phyloP scores from a whole-genome alignment of 1,139 yeast species.

The Scheffersomyces stambukii region DNA sequence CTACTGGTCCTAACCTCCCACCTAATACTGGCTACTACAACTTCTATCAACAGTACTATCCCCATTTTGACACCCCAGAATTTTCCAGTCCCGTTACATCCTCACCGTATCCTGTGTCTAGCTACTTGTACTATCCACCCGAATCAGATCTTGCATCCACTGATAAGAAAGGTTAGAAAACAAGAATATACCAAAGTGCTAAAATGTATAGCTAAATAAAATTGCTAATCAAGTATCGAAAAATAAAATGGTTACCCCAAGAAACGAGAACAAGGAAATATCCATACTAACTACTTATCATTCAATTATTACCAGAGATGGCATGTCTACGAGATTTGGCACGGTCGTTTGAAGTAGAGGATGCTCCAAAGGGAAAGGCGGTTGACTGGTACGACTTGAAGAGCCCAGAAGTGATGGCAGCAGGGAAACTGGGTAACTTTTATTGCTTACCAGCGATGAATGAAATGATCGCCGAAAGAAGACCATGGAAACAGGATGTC shows the following conservation, averaged over 20 bases:
- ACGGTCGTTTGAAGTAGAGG: conserved; percentile 3
- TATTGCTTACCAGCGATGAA: conserved; percentile 11
- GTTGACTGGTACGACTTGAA: background rate
- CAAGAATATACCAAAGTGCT: conserved; percentile 1
- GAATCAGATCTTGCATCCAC: conserved; percentile 10
- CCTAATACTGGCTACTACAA: conserved; percentile 13
- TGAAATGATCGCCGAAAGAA: conserved; percentile 10
- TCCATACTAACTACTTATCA: too few relatives aligned
- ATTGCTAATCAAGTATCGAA: background rate
- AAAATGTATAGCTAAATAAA: background rate
- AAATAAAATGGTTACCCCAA: too few relatives aligned
- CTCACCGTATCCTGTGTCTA: conserved; percentile 10
- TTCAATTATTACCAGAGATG: conserved; percentile 4
- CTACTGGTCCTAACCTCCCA: too few relatives aligned
- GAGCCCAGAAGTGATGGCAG: background rate
- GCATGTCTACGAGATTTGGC: conserved; percentile 8
- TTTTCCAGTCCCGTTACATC: conserved; percentile 3
- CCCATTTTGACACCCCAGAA: conserved; percentile 4
- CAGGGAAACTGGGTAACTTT: conserved; percentile 2
- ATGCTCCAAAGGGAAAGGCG: background rate
- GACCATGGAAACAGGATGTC: conserved; percentile 45
- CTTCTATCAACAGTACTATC: conserved; percentile 16
- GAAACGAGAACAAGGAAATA: too few relatives aligned
- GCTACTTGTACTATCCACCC: conserved; percentile 11
- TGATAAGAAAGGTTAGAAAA: conserved; percentile 8